Evolutionary conservation across 208 protist genomes (phyloP), one percentile per base, ranked within the genome.

Genomic region (Trypanosoma avium): DNA sequence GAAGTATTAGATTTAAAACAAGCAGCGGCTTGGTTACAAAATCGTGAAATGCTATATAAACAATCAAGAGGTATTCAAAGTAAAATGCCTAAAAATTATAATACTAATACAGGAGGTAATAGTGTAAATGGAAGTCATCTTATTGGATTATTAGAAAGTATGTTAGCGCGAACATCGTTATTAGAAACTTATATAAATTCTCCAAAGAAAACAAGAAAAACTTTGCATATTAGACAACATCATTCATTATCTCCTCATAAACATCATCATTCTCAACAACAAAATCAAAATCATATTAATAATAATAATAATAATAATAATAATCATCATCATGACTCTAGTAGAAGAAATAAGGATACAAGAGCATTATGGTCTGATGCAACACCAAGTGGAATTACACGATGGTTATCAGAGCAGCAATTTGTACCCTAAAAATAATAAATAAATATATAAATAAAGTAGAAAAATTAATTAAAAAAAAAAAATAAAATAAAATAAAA

Each of bases 1-100:
- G 77, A 73, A 33, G 77, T 89, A 27, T 12, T 87, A 24, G 64
- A 66, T 19, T 24, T 84, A 24, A 81, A 81, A 71, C 40, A 67
- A 46, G 67, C 81, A 10, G 61, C 68, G 1, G 43, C 56, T 13
- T 53, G 43, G n/a, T 68, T 91, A 9, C 73, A 77, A 33, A 61
- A 67, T 19, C 68, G 80, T 48, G 75, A 81, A 33, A 67, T 24
- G 35, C 71, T 63, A 12, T 69, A 77, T 40, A 40, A 67, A 36
- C 54, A 30, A 8, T 32, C 32, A 43, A 45, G 22, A 32, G 24
- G 21, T 21, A 2, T 6, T 7, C 45, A 55, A 22, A 45, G 33
- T 21, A 40, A 6, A n/a, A n/a, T n/a, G n/a, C n/a, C 33, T 48
- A 5, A 19, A n/a, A 21, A 30, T 38, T 22, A 43, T 40, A 33